Conservation (phyloP, 2,329 filamentous ascomycete species). For the Trichothecium roseum region DNA sequence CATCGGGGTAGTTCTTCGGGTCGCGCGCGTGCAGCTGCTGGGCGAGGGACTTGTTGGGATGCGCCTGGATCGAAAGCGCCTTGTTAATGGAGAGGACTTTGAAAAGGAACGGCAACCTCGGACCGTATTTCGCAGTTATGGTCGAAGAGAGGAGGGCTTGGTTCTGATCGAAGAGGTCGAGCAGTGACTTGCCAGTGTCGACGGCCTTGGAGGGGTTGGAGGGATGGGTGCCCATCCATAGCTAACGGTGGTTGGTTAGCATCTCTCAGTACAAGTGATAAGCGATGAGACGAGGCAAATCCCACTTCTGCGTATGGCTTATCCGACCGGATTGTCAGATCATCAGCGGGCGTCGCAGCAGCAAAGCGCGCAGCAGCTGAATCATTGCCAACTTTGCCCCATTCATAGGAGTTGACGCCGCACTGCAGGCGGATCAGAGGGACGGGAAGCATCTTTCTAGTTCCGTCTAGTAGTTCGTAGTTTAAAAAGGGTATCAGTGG, state of each 20-base stretch:
- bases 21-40: constrained; percentile 79
- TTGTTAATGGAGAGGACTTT: constrained; percentile 96
- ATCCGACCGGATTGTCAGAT: constrained; percentile 69
- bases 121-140: constrained; percentile 63
- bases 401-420: constrained; percentile 97
- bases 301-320: constrained; percentile 89
- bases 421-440: constrained; percentile 79
- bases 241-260: constrained; percentile 36
- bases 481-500: too few relatives aligned
- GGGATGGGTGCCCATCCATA: constrained; percentile 99
- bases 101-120: constrained; percentile 90
- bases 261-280: neutral
- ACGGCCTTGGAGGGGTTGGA: constrained; percentile 90
- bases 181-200: constrained; percentile 69
- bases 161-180: constrained; percentile 83
- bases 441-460: constrained; percentile 47
- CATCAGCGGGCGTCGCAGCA: constrained; percentile 65
- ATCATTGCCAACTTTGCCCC: constrained; percentile 84
- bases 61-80: constrained; percentile 92
- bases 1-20: constrained; percentile 91
- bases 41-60: constrained; percentile 86
- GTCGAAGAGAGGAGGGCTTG: constrained; percentile 66
- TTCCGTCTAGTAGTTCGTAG: constrained; percentile 2
- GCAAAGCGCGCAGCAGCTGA: constrained; percentile 88
- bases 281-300: constrained; percentile 2